Conservation (phyloP, 1,139 yeast genomes). For the Scheffersomyces segobiensis region DNA sequence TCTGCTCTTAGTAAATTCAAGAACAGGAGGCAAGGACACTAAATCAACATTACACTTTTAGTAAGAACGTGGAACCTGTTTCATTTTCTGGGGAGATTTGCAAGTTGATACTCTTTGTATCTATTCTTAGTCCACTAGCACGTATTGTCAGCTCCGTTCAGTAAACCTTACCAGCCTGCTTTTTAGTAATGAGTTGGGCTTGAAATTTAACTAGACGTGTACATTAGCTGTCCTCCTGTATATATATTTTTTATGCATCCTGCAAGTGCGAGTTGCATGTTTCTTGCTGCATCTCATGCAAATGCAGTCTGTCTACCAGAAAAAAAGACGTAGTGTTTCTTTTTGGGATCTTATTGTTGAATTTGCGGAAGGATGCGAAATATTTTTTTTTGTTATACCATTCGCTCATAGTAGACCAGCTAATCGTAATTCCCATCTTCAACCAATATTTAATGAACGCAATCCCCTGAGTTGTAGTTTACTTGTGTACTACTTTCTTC, state of each 20-base stretch:
- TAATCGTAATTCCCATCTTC: background rate
- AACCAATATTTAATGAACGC: background rate
- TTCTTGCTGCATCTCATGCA: background rate
- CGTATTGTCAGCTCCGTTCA: background rate
- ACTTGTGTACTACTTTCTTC: background rate
- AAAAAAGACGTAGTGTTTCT: background rate
- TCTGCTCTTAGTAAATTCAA: background rate
- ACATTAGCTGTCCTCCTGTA: background rate
- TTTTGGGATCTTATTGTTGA: background rate
- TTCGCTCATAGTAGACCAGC: background rate
- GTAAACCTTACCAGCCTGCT: background rate
- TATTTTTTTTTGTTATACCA: background rate
- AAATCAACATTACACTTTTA: background rate
- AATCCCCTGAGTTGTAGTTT: background rate
- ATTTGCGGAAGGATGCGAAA: background rate
- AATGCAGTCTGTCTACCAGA: background rate
- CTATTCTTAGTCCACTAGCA: background rate
- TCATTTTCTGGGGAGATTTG: background rate
- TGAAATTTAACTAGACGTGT: background rate
- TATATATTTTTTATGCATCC: background rate
- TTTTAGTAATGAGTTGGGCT: background rate
- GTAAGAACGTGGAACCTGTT: background rate
- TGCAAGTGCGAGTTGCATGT: background rate
- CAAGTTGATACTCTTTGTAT: background rate
- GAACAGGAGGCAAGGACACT: background rate